Percentiles rank a stretch among this genome's conserved stretches.
Evolutionary conservation across 176 grass and related monocot species (phyloP).

Genomic region (Otatea glauca): DNA sequence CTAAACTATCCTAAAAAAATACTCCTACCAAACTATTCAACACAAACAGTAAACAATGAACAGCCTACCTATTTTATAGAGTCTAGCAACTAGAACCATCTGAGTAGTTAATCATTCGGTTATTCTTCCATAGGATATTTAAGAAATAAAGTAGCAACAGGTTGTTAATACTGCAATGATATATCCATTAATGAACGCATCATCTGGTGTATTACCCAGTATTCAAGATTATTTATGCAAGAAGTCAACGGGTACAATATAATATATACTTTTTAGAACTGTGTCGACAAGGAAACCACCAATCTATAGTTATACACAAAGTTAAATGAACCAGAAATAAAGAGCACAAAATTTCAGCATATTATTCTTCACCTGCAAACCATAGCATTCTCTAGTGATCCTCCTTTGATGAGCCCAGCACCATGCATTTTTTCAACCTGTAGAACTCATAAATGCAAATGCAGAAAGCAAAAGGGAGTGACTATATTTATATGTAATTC

Average conservation of each 20-base stretch:
- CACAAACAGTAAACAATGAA: slow-evolving; percentile 1
- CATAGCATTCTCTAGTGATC: slow-evolving; percentile 85
- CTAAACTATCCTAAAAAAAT: background rate
- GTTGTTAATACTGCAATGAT: background rate
- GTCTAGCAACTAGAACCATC: background rate
- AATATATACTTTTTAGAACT: background rate
- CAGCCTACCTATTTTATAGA: slow-evolving; percentile 17
- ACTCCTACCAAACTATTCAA: background rate
- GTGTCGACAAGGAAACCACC: slow-evolving; percentile 10
- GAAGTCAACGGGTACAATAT: background rate
- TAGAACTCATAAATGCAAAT: slow-evolving; percentile 25
- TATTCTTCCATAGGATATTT: slow-evolving; percentile 28
- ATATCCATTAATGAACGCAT: background rate
- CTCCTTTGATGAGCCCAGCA: slow-evolving; percentile 91
- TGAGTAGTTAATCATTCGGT: background rate
- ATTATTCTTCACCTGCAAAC: slow-evolving; percentile 76
- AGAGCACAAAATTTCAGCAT: slow-evolving; percentile 11
- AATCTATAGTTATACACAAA: slow-evolving; percentile 2
- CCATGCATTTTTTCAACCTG: slow-evolving; percentile 66
- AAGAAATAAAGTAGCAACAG: background rate
- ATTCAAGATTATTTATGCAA: background rate
- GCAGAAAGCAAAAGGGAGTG: slow-evolving; percentile 2
- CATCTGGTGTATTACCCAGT: background rate
- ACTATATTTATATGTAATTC: background rate
- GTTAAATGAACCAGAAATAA: background rate